Conservation (phyloP, 2,329 filamentous ascomycete species). For the Cladorrhinum sp. region DNA sequence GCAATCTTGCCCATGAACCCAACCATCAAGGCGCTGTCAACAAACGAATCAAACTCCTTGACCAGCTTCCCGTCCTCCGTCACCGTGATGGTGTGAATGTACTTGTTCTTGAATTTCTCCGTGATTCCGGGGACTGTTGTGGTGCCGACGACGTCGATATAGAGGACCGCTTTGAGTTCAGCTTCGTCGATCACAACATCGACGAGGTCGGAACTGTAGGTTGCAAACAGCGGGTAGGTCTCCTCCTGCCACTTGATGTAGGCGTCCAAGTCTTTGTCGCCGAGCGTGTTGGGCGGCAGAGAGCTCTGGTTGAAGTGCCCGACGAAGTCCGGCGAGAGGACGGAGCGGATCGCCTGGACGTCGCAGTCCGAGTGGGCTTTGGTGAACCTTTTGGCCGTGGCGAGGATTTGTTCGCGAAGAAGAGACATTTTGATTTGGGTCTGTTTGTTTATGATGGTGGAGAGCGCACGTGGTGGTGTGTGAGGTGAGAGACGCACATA, state of each 20-base stretch:
- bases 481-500: no score
- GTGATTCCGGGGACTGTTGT: not conserved
- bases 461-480: no score
- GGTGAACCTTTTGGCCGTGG: not conserved
- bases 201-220: not conserved
- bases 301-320: not conserved
- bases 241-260: not conserved
- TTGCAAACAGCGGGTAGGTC: not conserved
- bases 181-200: constrained; percentile 6
- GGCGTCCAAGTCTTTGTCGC: not conserved
- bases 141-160: not conserved
- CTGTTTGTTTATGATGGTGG: no score
- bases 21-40: constrained; percentile 2
- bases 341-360: not conserved
- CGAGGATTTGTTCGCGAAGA: constrained; percentile 7
- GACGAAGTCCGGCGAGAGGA: not conserved
- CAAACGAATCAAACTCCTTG: constrained; percentile 5
- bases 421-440: not conserved
- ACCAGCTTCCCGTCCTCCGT: constrained; percentile 6
- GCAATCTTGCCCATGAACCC: constrained; percentile 1
- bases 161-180: constrained; percentile 1
- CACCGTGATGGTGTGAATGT: constrained; percentile 7
- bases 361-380: constrained; percentile 4
- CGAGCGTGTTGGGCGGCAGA: not conserved
- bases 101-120: constrained; percentile 3